Percentiles rank a stretch among this genome's conserved stretches.
Evolutionary conservation across 768 basidiomycete genomes (phyloP).

Genomic region (Lactarius evosmus): DNA sequence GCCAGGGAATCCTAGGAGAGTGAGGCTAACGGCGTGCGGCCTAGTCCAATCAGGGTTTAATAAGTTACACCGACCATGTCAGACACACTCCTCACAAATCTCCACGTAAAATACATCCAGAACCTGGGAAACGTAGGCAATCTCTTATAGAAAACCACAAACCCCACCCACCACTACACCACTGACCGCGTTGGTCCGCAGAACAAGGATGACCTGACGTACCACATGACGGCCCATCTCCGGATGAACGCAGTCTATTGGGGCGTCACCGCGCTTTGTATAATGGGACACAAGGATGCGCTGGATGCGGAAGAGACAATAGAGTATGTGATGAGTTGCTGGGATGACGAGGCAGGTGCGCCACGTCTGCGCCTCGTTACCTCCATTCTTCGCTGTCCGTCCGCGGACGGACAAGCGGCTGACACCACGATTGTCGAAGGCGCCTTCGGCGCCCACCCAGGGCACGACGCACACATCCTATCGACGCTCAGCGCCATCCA

Average conservation of each 20-base stretch:
- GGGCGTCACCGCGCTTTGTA: conserved; percentile 84
- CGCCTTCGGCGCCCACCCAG: conserved; percentile 88
- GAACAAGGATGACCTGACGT: conserved; percentile 81
- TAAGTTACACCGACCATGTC: conserved; percentile 11
- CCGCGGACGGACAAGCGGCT: neutral
- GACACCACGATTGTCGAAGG: conserved; percentile 45
- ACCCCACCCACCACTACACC: neutral
- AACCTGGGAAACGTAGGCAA: conserved; percentile 58
- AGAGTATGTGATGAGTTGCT: conserved; percentile 88
- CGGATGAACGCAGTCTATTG: conserved; percentile 96
- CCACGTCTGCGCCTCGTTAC: neutral
- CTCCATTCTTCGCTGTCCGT: too few relatives aligned
- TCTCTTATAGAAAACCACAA: neutral
- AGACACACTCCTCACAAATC: conserved; percentile 42
- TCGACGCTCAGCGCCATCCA: conserved; percentile 91
- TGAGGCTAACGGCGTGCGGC: too few relatives aligned
- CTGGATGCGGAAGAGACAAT: conserved; percentile 82
- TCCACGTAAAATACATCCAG: conserved; percentile 76
- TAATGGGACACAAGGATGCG: conserved; percentile 77
- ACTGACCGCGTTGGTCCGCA: conserved; percentile 30
- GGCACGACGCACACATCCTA: conserved; percentile 87
- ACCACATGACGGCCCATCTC: conserved; percentile 89
- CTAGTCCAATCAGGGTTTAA: neutral
- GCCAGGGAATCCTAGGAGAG: too few relatives aligned
- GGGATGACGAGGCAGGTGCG: conserved; percentile 86